Base-by-base conservation (phyloP, 2,329 filamentous ascomycete genomes). In the Penicillium crustosum region DNA sequence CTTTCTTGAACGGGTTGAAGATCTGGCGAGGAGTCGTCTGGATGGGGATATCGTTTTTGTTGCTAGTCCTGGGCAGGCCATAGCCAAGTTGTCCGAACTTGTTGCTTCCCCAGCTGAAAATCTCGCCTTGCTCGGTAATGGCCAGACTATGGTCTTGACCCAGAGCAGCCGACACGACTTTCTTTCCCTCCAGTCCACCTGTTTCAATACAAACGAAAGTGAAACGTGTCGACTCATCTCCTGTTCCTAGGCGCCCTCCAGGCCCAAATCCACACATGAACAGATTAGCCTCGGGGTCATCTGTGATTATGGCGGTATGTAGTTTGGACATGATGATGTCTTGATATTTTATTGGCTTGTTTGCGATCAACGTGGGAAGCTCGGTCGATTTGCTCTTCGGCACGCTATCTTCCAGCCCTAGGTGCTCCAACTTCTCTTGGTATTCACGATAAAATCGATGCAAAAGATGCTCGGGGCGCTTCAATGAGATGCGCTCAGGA, bases 81-180 rank as follows among this genome's bases (percentile, higher is more conserved):
- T 96, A 97, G 6, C 94, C 94, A 15, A 99, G 82, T 71, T 97
- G 93, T 1, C 89, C 91, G 70, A 86, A 88, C 8, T 83, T 86
- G 68, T 97, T 97, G 63, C 89, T 90, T 8, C 94, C 94, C 94
- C 94, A 99, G 1, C 91, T 94, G 80, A 91, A 96, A 6, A 96
- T 85, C 65, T 95, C 91, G n/a, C 94, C 93, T 53, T 87, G 83
- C n/a, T 87, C 87, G 4, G 90, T 89, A 6, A 97, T 80, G 1
- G 91, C 93, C 72, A 99, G 81, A 3, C 89, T 90, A 72, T 99
- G 94, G 64, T 96, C 94, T 70, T 95, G 91, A 0, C 94, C 94
- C 3, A 99, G 81, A 1, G 92, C 91, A 47, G 96, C 83, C n/a
- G 86, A 84, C 2, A 83, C 78, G 6, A 97, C 82, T 66, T 86